A percentile compares a stretch with the other conserved stretches of the same genome.
phyloP scores from a whole-genome alignment of 352 stramenopile genomes.

The Phytophthora ohioensis region DNA sequence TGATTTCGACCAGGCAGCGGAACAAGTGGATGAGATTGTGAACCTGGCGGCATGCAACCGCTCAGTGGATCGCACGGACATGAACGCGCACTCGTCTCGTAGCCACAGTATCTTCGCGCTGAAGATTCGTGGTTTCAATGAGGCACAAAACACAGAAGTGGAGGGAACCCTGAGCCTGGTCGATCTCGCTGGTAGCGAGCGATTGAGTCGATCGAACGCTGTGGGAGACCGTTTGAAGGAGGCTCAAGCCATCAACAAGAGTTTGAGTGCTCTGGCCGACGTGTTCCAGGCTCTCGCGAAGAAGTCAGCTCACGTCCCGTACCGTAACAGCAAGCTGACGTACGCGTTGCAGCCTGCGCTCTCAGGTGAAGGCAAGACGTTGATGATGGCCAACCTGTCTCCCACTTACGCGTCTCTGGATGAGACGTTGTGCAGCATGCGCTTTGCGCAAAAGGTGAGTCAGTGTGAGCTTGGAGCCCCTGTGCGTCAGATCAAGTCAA shows the following conservation, averaged over 20 bases:
- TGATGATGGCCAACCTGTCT: slow-evolving; percentile 99
- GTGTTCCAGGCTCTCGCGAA: slow-evolving; percentile 99
- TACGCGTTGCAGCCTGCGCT: slow-evolving; percentile 99
- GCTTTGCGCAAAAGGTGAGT: slow-evolving; percentile 98
- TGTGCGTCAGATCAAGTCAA: slow-evolving; percentile 86
- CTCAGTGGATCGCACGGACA: slow-evolving; percentile 97
- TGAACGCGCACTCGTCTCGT: slow-evolving; percentile 98
- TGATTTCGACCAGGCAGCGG: slow-evolving; percentile 85
- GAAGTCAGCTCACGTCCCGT: slow-evolving; percentile 96
- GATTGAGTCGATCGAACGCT: slow-evolving; percentile 93
- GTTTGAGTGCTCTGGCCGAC: slow-evolving; percentile 97
- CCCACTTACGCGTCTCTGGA: slow-evolving; percentile 95
- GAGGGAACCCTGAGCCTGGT: slow-evolving; percentile 95
- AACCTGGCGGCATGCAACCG: slow-evolving; percentile 92
- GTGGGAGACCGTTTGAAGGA: slow-evolving; percentile 96
- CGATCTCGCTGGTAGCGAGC: slow-evolving; percentile 96
- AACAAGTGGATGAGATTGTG: slow-evolving; percentile 89
- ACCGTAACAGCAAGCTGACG: slow-evolving; percentile 99
- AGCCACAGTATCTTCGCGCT: slow-evolving; percentile 99
- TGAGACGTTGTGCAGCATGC: slow-evolving; percentile 98
- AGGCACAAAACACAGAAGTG: slow-evolving; percentile 92
- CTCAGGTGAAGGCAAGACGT: slow-evolving; percentile 98
- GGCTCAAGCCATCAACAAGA: slow-evolving; percentile 99
- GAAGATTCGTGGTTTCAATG: slow-evolving; percentile 87
- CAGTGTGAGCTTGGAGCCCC: slow-evolving; percentile 97